Conservation (phyloP, 805 yeast genomes). For the Zygosaccharomyces siamensis region DNA sequence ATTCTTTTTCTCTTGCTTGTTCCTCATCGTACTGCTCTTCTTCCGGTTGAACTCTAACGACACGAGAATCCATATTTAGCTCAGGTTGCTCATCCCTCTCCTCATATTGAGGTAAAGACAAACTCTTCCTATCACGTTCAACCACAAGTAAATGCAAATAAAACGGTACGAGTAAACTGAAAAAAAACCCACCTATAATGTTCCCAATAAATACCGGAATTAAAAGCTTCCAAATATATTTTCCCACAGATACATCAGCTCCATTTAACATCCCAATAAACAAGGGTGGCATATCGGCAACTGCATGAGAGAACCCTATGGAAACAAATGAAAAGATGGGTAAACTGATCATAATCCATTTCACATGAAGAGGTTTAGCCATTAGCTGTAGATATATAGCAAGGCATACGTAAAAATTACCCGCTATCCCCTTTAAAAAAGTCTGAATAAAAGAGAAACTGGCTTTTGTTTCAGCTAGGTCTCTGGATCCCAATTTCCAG, state of each 20-base stretch:
- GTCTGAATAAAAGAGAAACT: slow-evolving; percentile 53
- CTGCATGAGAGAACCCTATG: slow-evolving; percentile 73
- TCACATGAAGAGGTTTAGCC: slow-evolving; percentile 78
- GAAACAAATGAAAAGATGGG: slow-evolving; percentile 78
- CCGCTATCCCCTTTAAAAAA: slow-evolving; percentile 65
- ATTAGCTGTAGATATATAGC: slow-evolving; percentile 73
- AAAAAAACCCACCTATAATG: slow-evolving; percentile 69
- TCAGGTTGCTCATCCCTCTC: slow-evolving; percentile 79
- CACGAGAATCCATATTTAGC: slow-evolving; percentile 71
- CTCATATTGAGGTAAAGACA: slow-evolving; percentile 64
- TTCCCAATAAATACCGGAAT: slow-evolving; percentile 73
- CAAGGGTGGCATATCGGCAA: slow-evolving; percentile 74
- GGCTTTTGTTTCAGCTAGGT: slow-evolving; percentile 43
- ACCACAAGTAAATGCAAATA: slow-evolving; percentile 68
- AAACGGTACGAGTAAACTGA: slow-evolving; percentile 63
- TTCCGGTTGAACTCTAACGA: slow-evolving; percentile 46
- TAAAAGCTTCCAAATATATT: slow-evolving; percentile 66
- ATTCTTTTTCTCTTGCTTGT: slow-evolving; percentile 11
- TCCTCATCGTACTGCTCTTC: slow-evolving; percentile 11
- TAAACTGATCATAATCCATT: slow-evolving; percentile 53
- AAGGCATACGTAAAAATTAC: slow-evolving; percentile 70
- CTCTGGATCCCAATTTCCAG: slow-evolving; percentile 46
- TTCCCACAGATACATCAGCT: slow-evolving; percentile 57
- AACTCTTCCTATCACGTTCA: slow-evolving; percentile 58
- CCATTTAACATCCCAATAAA: slow-evolving; percentile 65